Percentiles rank a stretch among this genome's conserved stretches.
Evolutionary conservation across 306 rosid genomes (phyloP).

Genomic region (Ammopiptanthus mongolicus): DNA sequence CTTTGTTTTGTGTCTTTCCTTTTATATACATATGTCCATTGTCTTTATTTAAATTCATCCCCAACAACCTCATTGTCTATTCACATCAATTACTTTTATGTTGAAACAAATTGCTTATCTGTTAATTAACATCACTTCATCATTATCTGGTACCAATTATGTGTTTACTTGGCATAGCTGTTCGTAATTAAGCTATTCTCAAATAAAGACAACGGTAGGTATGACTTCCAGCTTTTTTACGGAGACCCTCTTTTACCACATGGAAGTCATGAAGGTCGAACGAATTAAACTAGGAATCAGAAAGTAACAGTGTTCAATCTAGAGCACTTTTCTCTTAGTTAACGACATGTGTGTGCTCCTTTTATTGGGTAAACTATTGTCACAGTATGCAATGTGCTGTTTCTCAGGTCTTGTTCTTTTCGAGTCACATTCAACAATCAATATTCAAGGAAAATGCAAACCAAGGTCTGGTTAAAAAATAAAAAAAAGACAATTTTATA

Average conservation of each 20-base stretch:
- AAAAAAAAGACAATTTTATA: too few relatives aligned
- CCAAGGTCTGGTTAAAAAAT: too few relatives aligned
- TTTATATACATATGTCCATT: background rate
- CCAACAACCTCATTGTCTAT: background rate
- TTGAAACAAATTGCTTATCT: background rate
- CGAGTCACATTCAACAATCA: background rate
- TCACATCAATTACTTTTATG: background rate
- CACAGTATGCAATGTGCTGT: background rate
- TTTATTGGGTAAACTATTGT: background rate
- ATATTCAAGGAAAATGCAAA: too few relatives aligned
- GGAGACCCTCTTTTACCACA: background rate
- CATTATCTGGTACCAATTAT: background rate
- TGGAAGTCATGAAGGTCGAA: background rate
- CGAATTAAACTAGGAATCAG: background rate
- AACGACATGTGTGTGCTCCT: background rate
- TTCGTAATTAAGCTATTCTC: background rate
- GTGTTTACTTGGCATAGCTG: background rate
- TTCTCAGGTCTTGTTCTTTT: background rate
- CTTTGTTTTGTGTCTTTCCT: background rate
- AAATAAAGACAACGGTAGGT: background rate
- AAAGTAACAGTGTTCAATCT: background rate
- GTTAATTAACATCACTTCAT: background rate
- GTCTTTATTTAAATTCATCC: background rate
- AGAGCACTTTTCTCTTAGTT: background rate
- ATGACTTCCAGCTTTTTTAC: background rate